Evolutionary conservation across 2,329 filamentous ascomycete genomes (phyloP), one percentile per base, ranked within the genome.

Genomic region (Sporothrix humicola): DNA sequence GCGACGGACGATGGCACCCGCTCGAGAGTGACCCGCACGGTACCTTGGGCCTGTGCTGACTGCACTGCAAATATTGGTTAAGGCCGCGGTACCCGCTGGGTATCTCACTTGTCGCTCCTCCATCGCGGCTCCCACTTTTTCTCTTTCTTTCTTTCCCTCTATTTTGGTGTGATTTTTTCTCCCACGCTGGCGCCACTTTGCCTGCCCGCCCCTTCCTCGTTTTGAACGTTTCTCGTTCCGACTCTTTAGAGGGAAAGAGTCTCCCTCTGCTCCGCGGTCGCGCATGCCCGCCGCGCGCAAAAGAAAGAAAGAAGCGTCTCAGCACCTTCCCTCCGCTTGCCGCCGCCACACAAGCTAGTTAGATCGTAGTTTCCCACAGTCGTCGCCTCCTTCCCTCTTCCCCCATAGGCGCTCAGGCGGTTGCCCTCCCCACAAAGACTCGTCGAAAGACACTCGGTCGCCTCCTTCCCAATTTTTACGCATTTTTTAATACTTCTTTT

Each of bases 401-500:
- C 73, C 72, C 65, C 66, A 10, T 54, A 54, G 31, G 31, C 31
- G 31, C 31, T 37, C 20, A 65, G 23, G 23, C 63, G 23, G 65
- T 37, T n/a, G 37, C 50, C 69, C 68, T 70, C 72, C 66, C 72
- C 66, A 73, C 72, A 73, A 68, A n/a, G 20, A 52, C 13, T 17
- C 31, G 66, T 69, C 26, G 48, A n/a, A 42, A 73, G 63, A 26
- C 63, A 17, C 52, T 73, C 23, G 31, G 61, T 74, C 63, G 73
- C 73, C 73, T 73, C 74, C 58, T 75, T 69, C 74, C 72, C 59
- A 59, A 48, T 70, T 68, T 71, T 61, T 59, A 17, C 31, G 10
- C 17, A 48, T 10, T 73, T 73, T 69, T 52, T 48, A 3, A 71
- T 71, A n/a, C 65, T 50, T 23, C 23, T 37, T 68, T 68, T 68